Percentiles rank a stretch among this genome's conserved stretches.
Conservation (phyloP, 495 filamentous ascomycete genomes). For the Monascus purpureus region DNA sequence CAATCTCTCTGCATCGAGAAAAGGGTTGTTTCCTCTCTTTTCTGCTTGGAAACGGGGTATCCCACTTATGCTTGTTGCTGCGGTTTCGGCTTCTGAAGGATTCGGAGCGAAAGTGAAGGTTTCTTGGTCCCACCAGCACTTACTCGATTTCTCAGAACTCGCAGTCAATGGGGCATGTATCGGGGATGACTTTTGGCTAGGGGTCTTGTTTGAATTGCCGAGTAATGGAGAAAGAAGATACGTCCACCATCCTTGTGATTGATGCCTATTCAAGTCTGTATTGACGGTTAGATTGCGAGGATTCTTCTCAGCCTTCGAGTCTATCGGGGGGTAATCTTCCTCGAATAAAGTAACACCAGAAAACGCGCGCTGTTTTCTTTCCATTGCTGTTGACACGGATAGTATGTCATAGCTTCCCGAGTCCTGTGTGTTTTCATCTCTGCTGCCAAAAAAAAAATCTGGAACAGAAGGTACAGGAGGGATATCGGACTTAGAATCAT, state of each 20-base stretch:
- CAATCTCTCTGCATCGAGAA: constrained; percentile 6
- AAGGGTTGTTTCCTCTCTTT: constrained; percentile 6
- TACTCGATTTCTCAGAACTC: constrained; percentile 12
- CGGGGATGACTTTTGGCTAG: constrained; percentile 17
- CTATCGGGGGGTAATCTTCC: constrained; percentile 32
- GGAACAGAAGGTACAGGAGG: constrained; percentile 56
- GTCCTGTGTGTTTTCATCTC: neutral
- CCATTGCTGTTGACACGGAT: no score
- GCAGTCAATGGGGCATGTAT: constrained; percentile 17
- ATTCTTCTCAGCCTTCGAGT: constrained; percentile 4
- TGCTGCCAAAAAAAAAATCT: constrained; percentile 7
- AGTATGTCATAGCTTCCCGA: constrained; percentile 19
- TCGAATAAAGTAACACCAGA: constrained; percentile 45
- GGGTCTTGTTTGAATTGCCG: constrained; percentile 25
- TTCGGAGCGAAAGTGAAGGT: constrained; percentile 25
- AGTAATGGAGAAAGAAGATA: constrained; percentile 66
- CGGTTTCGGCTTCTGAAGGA: constrained; percentile 12
- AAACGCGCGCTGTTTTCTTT: constrained; percentile 16
- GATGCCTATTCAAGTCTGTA: constrained; percentile 36
- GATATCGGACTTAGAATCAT: constrained; percentile 18
- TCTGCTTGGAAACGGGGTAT: constrained; percentile 7
- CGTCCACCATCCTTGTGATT: constrained; percentile 82
- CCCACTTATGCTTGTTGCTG: constrained; percentile 2
- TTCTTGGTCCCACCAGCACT: constrained; percentile 29
- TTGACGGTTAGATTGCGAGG: constrained; percentile 23